Base-by-base conservation (phyloP, 169 alveolate species). In the Plasmodium reichenowi region DNA sequence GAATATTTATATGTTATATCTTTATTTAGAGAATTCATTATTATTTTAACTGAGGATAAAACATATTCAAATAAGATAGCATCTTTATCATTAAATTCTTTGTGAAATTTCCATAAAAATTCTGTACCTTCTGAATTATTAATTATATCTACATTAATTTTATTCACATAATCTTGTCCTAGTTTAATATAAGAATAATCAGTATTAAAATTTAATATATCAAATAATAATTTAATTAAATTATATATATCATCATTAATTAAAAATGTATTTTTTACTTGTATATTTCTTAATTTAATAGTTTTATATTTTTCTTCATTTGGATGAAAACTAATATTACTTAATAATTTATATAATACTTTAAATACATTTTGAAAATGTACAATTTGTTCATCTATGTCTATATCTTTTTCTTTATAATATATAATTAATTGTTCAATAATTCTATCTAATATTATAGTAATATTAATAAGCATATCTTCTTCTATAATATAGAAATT, bases 41-140 rank as follows among this genome's bases (percentile, higher is more conserved):
- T 83, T 68, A 83, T 83, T 47, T 83, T 83, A 17, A 83, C 38
- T n/a, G 72, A 68, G 3, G 91, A 68, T 45, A 83, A 52, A 15
- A 83, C 91, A 63, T 32, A 83, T 32, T 83, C 91, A 43, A 83
- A 83, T 52, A 83, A 72, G 32, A 83, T 83, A 38, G 91, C 54
- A 17, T 83, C 85, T 4, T 54, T 45, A 48, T 83, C 91, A 32
- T 62, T 38, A 70, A 83, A 56, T 45, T 24, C 17, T 8, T 83
- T 60, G 32, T 83, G 85, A 83, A 83, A 83, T 68, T 83, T 83
- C 91, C 91, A 83, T 15, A 83, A 8, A 50, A 48, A 10, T n/a
- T 80, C 43, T 17, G 20, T 24, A 74, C 26, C 10, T 9, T 72
- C 54, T n/a, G 17, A 15, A 32, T 6, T 38, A 20, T 9, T 24